Conservation (phyloP, 768 basidiomycete species). For the Pleurotus citrinopileatus region DNA sequence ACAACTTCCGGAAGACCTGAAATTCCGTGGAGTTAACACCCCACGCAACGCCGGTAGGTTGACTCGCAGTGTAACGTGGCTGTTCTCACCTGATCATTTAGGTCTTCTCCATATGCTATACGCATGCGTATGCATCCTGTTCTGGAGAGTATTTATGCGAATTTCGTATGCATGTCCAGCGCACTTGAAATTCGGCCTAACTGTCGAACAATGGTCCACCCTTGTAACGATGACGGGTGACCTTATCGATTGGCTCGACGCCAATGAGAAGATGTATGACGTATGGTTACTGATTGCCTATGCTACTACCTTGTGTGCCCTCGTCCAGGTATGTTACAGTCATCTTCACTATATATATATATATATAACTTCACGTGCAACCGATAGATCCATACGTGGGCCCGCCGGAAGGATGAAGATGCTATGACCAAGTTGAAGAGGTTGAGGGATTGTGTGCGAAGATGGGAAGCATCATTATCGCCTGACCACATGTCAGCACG, state of each 20-base stretch:
- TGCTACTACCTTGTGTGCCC: slow-evolving; percentile 82
- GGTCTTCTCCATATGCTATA: slow-evolving; percentile 88
- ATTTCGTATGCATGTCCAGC: slow-evolving; percentile 91
- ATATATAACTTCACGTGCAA: slow-evolving; percentile 8
- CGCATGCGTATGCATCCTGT: slow-evolving; percentile 91
- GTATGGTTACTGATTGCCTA: slow-evolving; percentile 87
- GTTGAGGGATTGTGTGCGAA: slow-evolving; percentile 78
- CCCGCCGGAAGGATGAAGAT: slow-evolving; percentile 71
- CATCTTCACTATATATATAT: not conserved
- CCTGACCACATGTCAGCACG: slow-evolving; percentile 94
- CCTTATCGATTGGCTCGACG: slow-evolving; percentile 87
- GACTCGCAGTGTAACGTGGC: too few relatives aligned
- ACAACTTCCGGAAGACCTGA: slow-evolving; percentile 73
- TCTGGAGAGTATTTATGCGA: slow-evolving; percentile 98
- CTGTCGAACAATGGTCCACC: slow-evolving; percentile 74
- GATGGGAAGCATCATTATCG: slow-evolving; percentile 86
- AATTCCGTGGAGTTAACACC: slow-evolving; percentile 71
- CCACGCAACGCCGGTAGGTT: slow-evolving; percentile 64
- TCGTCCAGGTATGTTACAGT: slow-evolving; percentile 71
- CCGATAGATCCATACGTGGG: slow-evolving; percentile 89
- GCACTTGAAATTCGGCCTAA: slow-evolving; percentile 84
- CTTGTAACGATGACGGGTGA: slow-evolving; percentile 74
- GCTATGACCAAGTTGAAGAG: slow-evolving; percentile 75
- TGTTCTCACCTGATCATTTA: slow-evolving; percentile 27
- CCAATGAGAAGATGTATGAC: slow-evolving; percentile 78